Conservation (phyloP, 352 stramenopile species). For the Phytophthora tentaculata region DNA sequence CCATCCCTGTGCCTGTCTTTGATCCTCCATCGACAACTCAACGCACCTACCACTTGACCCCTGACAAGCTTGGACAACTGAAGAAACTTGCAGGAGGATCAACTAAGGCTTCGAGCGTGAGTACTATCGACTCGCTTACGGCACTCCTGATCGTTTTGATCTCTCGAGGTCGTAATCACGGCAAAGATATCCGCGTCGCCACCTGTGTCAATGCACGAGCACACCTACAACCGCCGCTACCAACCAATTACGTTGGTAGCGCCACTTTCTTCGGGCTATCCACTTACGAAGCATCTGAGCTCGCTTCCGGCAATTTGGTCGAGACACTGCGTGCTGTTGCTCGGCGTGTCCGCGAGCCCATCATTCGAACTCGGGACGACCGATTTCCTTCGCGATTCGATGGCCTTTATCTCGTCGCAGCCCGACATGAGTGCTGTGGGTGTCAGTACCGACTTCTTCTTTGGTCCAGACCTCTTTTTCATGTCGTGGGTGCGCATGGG, state of each 20-base stretch:
- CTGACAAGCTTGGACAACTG: neutral
- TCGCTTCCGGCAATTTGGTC: neutral
- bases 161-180: slow-evolving; percentile 34
- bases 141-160: slow-evolving; percentile 50
- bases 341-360: neutral
- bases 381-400: neutral
- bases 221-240: neutral
- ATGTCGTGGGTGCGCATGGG: neutral
- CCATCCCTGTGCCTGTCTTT: neutral
- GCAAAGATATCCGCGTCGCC: slow-evolving; percentile 30
- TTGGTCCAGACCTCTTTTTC: neutral
- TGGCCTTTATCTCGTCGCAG: neutral
- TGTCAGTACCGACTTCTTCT: neutral
- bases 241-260: neutral
- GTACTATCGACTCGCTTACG: slow-evolving; percentile 52
- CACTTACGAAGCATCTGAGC: neutral
- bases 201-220: neutral
- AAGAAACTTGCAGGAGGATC: neutral
- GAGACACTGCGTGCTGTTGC: neutral
- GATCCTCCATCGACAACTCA: neutral
- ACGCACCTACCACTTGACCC: neutral
- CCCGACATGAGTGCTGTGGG: neutral
- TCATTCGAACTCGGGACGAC: neutral
- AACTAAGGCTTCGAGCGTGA: slow-evolving; percentile 32
- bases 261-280: neutral